Evolutionary conservation across 139 green algal genomes (phyloP).

Genomic region (Chlorella sp.): DNA sequence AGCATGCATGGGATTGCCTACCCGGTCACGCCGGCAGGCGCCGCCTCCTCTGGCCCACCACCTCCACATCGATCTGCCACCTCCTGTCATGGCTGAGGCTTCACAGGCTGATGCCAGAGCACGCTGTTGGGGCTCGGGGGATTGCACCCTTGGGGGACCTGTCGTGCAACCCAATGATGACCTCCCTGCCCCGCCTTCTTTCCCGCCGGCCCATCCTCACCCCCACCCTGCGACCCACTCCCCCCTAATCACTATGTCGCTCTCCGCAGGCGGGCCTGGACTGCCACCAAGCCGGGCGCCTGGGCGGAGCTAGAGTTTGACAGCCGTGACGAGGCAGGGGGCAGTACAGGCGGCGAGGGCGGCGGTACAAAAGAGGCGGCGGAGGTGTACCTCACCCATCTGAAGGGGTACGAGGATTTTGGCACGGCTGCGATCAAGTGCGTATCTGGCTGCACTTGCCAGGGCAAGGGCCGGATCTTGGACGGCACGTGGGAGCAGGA

Average conservation of each 20-base stretch:
- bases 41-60: too few relatives aligned
- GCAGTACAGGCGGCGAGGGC: neutral
- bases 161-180: too few relatives aligned
- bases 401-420: neutral
- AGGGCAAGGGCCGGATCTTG: neutral
- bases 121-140: too few relatives aligned
- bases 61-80: too few relatives aligned
- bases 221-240: neutral
- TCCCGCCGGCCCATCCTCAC: neutral
- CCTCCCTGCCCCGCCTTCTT: too few relatives aligned
- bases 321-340: neutral
- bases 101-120: too few relatives aligned
- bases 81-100: too few relatives aligned
- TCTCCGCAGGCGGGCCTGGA: neutral
- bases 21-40: too few relatives aligned
- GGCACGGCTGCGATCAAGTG: neutral
- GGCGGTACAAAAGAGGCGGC: neutral
- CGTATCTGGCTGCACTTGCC: neutral
- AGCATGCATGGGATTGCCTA: too few relatives aligned
- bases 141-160: too few relatives aligned
- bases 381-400: neutral
- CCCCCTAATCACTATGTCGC: neutral
- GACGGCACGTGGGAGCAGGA: conserved; percentile 16
- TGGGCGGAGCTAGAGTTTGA: conserved; percentile 24
- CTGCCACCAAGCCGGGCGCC: neutral